A percentile compares a stretch with the other conserved stretches of the same genome.
phyloP scores from a whole-genome alignment of 2,329 filamentous ascomycete species.

The Mycosphaerelloides madeirae region DNA sequence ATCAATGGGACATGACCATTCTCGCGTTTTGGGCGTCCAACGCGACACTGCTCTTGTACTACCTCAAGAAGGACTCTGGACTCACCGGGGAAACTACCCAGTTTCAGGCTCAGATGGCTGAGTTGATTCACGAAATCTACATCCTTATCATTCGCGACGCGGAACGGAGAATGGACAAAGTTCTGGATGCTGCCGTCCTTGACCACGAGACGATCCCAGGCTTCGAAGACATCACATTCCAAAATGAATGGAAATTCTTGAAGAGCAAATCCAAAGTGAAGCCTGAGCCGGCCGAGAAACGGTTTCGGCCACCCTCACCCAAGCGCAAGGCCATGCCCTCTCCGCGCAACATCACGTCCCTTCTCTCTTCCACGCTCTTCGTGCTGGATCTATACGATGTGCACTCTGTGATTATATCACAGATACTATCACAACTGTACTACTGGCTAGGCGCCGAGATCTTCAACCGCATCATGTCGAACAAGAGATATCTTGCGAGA shows the following conservation, averaged over 20 bases:
- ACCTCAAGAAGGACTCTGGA: conserved; percentile 88
- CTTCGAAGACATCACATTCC: conserved; percentile 93
- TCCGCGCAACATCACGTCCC: conserved; percentile 89
- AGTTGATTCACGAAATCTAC: conserved; percentile 96
- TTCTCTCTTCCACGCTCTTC: conserved; percentile 92
- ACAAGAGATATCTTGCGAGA: conserved; percentile 84
- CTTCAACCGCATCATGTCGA: conserved; percentile 97
- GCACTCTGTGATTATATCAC: conserved; percentile 89
- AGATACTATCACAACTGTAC: conserved; percentile 85
- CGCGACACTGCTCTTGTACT: conserved; percentile 88
- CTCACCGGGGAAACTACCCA: conserved; percentile 75
- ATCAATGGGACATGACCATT: conserved; percentile 99
- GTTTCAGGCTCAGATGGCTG: conserved; percentile 88
- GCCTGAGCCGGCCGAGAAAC: conserved; percentile 81
- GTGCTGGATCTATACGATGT: conserved; percentile 98
- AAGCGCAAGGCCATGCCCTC: conserved; percentile 88
- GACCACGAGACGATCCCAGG: conserved; percentile 98
- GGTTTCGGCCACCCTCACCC: conserved; percentile 86
- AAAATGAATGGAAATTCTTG: conserved; percentile 98
- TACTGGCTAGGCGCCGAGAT: conserved; percentile 96
- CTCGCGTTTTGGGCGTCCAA: conserved; percentile 99
- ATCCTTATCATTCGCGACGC: conserved; percentile 96
- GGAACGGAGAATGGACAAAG: conserved; percentile 92
- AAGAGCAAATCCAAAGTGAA: conserved; percentile 86
- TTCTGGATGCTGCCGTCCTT: conserved; percentile 86